Base-by-base conservation (phyloP, 177 flowering plant species). In the Vitis hybrid region DNA sequence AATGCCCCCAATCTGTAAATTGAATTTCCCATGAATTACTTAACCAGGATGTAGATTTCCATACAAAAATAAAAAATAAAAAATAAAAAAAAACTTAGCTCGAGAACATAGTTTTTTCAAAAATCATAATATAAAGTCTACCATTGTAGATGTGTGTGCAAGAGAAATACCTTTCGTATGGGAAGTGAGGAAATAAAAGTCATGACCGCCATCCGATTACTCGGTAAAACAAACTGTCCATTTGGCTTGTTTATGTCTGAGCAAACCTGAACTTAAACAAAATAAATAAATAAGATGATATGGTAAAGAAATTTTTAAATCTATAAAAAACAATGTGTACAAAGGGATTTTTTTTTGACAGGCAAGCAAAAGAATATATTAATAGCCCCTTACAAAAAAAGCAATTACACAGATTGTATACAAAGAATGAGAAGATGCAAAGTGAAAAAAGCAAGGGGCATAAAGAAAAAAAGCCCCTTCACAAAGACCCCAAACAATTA, bases 161-260 rank as follows among this genome's bases (percentile, higher is more conserved):
- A 30, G 8, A 18, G 51, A 58, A 46, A 54, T 84, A 95, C 99
- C 98, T 95, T 95, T 61, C 99, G 73, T 62, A 93, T 88, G 11
- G 96, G 99, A 67, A 95, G 91, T 12, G 99, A 91, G 13, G 97
- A 91, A 73, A 90, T 85, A 80, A 95, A 93, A 77, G 94, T 84
- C 87, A 88, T 81, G 64, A 95, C 83, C 72, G 96, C 97, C 81
- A 76, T 71, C 66, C 86, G 83, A 66, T 92, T 88, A 87, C 86
- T 90, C 69, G 91, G 97, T 70, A 95, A 81, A 73, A 93, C 79
- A 83, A 88, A 95, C 82, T 91, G 96, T 49, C 99, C 98, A 87
- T 93, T 93, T 69, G 99, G 99, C 74, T 95, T 95, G 76, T 95
- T 91, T 77, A 93, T 95, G 76, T 95, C 99, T 15, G 99, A 95